Base-by-base conservation (phyloP, 139 green algal species). In the Chlorella ohadii region DNA sequence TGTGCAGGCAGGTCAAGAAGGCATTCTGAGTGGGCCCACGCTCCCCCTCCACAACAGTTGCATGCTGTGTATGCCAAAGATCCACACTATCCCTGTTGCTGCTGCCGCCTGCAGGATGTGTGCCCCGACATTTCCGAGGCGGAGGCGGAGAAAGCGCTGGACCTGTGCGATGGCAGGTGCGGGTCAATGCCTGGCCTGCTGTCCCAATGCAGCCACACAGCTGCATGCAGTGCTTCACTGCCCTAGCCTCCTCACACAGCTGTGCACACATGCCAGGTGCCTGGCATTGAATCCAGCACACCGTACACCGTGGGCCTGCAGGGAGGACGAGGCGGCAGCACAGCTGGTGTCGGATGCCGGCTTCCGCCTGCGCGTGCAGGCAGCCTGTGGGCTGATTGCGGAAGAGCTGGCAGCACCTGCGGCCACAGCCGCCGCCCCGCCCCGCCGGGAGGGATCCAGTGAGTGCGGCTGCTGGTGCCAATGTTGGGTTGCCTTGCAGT, bases 241-340 rank as follows among this genome's bases (percentile, higher is more conserved):
- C 20, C 59, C 1, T 9, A n/a, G n/a, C n/a, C n/a, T n/a, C n/a
- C n/a, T n/a, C n/a, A n/a, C n/a, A n/a, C n/a, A n/a, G 28, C 59
- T 66, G 20, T 31, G 25, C 63, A 68, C 63, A 27, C 2, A 16
- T 75, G 16, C 44, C 6, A 9, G 44, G 44, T 51, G 6, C 44
- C 44, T 16, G 9, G 44, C 44, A 51, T 51, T 6, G 7, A 51
- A 51, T 16, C 44, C 44, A 9, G 44, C 44, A 51, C 9, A 51
- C 44, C 44, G 6, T 9, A 16, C 7, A 16, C 44, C 9, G 44
- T 9, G 6, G 7, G 44, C 51, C 76, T 59, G 47, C 82, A 93
- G 91, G 87, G 94, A 97, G 85, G 93, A 96, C 1, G 88, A 94
- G 0, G 91, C 94, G 0, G 91, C 91, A 0, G 68, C 88, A 17